Evolutionary conservation across 495 filamentous ascomycete genomes (phyloP), one percentile per base, ranked within the genome.

Genomic region (Tuber umbilicatum): DNA sequence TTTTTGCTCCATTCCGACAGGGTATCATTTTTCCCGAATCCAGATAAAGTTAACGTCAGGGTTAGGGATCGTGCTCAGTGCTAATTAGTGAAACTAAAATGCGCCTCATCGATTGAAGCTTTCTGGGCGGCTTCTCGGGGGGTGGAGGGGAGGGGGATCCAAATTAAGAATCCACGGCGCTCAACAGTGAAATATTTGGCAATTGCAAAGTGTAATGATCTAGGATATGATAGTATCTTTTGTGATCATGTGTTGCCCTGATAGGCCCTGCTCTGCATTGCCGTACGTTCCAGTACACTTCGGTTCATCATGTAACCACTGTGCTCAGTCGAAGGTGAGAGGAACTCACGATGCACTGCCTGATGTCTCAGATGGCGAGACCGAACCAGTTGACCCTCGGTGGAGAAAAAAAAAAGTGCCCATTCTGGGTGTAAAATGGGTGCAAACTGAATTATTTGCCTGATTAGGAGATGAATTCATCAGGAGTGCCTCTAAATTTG

Each of bases 1-100:
- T 60, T 31, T 60, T 60, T 27, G 27, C 55, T 60, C 55, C 5
- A 31, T 16, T 60, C 16, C 5, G n/a, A 60, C 55, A 60, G 55
- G 55, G 55, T 16, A 60, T 60, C n/a, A 60, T 60, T 60, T 60
- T 60, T 60, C 27, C 55, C 55, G 55, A 31, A 60, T 60, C 55
- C 55, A 60, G 55, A 60, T 27, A 31, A 60, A 60, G 55, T 60
- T 60, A 60, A 60, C 9, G n/a, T 60, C 55, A 60, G 55, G 55
- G 55, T 60, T 60, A 60, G 55, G 55, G 55, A 31, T 60, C 55
- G 55, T 60, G 55, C 55, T 14, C 55, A 31, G 10, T 60, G 10
- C 9, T 12, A 0, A 31, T 60, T 16, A 16, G n/a, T 14, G n/a
- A 31, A 60, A 31, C 55, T 60, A 60, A 60, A 31, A 31, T 60